Conservation (phyloP, 805 yeast species). For the Metschnikowia lachancei region DNA sequence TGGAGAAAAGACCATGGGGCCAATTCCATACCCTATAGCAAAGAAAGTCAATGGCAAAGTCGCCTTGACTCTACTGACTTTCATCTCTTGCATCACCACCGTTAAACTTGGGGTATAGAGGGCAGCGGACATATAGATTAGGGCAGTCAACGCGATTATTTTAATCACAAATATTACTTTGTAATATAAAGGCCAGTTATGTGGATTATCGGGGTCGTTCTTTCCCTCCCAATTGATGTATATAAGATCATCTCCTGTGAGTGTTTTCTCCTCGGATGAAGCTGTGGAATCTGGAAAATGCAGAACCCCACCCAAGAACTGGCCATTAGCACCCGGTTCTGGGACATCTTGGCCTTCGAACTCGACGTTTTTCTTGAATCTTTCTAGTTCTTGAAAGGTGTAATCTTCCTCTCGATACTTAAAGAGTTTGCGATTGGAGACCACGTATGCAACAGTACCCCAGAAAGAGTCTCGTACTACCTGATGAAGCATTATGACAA, state of each 20-base stretch:
- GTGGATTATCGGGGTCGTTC: constrained; percentile 55
- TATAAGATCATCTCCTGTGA: constrained; percentile 9
- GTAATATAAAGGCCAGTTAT: constrained; percentile 49
- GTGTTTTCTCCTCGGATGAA: constrained; percentile 8
- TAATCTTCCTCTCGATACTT: constrained; percentile 28
- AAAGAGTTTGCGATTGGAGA: constrained; percentile 25
- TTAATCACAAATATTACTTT: constrained; percentile 39
- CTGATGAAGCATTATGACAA: constrained; percentile 9
- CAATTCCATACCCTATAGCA: constrained; percentile 60
- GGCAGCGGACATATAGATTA: constrained; percentile 59
- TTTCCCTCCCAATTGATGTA: constrained; percentile 38
- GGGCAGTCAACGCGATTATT: constrained; percentile 45
- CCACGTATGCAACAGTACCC: constrained; percentile 27
- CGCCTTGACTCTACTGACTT: constrained; percentile 43
- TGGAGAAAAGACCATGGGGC: constrained; percentile 59
- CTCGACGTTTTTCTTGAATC: constrained; percentile 15
- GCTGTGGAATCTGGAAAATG: constrained; percentile 1
- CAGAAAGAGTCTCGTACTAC: constrained; percentile 34
- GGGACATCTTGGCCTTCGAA: constrained; percentile 13
- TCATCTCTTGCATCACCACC: constrained; percentile 44
- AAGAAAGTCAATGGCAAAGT: constrained; percentile 52
- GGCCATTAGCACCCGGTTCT: constrained; percentile 2
- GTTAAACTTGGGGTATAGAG: constrained; percentile 52
- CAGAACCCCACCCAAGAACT: constrained; percentile 6
- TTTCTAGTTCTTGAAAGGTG: constrained; percentile 31